Conservation (phyloP, 2,329 filamentous ascomycete genomes). For the Aspergillus flavus region DNA sequence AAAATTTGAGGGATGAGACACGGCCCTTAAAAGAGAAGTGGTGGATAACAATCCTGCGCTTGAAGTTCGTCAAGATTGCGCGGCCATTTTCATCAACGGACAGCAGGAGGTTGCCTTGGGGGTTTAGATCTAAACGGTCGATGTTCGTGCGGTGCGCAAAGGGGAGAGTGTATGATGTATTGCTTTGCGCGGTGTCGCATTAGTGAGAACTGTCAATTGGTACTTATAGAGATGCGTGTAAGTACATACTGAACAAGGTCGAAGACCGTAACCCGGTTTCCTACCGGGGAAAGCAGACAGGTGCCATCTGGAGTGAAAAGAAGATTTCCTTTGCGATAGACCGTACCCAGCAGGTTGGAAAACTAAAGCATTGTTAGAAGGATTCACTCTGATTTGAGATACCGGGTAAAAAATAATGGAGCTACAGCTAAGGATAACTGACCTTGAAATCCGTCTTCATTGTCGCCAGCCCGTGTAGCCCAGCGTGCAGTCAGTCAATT, state of each 20-base stretch:
- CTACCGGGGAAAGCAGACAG: conserved; percentile 92
- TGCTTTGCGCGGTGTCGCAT: conserved; percentile 28
- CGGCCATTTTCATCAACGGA: conserved; percentile 93
- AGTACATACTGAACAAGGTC: conserved; percentile 81
- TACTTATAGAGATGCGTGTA: neutral
- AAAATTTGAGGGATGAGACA: conserved; percentile 83
- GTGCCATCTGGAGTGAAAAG: conserved; percentile 96
- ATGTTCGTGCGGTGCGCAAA: conserved; percentile 94
- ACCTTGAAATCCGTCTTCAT: conserved; percentile 99
- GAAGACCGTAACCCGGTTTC: conserved; percentile 93
- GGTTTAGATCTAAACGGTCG: conserved; percentile 80
- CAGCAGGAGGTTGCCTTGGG: conserved; percentile 87
- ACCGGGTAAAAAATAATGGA: neutral
- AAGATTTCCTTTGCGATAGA: conserved; percentile 97
- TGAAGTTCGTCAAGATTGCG: conserved; percentile 89
- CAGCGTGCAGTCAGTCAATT: conserved; percentile 25
- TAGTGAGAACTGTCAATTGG: neutral
- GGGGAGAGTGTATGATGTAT: conserved; percentile 57
- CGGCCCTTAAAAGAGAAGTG: conserved; percentile 92
- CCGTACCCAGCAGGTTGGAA: conserved; percentile 95
- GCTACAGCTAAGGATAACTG: conserved; percentile 16
- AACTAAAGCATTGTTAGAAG: conserved; percentile 61
- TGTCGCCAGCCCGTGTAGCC: conserved; percentile 31
- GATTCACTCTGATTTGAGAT: neutral
- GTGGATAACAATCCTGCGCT: conserved; percentile 82